These are phyloP conservation scores for Boletus fagicola DNA, from an alignment of 768 basidiomycete genomes.

Conservation along the genomic window DNA sequence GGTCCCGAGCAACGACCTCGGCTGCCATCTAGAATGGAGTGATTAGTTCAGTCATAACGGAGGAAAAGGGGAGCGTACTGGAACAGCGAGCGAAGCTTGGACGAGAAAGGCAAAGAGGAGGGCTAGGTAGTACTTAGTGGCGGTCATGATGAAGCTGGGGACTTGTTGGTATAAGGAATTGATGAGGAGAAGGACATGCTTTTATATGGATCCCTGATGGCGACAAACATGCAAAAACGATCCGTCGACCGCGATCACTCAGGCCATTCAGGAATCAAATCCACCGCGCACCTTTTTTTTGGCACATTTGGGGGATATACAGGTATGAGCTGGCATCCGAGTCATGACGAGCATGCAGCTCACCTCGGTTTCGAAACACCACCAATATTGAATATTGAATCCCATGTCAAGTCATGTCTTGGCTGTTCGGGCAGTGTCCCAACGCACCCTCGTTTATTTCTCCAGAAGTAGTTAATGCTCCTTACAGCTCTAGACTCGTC, in stretches of 20 bases:
- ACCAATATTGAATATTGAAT: no score
- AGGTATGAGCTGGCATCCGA: no score
- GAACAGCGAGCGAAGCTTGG: conserved; percentile 22
- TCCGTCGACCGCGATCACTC: conserved; percentile 9
- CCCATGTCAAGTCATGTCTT: no score
- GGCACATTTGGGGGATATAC: background rate
- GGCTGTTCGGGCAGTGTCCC: no score
- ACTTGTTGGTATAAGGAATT: background rate
- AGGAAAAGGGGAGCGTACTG: conserved; percentile 13
- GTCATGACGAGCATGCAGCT: no score
- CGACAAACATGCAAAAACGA: background rate
- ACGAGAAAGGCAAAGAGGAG: conserved; percentile 21
- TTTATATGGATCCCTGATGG: conserved; percentile 18
- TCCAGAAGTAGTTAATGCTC: no score
- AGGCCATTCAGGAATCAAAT: conserved; percentile 20
- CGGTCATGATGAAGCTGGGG: conserved; percentile 18
- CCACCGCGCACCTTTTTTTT: no score
- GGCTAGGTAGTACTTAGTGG: conserved; percentile 18
- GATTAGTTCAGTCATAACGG: conserved; percentile 1
- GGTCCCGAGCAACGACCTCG: conserved; percentile 1
- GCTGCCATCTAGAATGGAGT: conserved; percentile 3
- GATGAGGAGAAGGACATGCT: conserved; percentile 7
- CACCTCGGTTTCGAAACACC: no score
- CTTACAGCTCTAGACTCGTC: no score
- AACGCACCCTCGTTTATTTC: no score